Base-by-base conservation (phyloP, 2,329 filamentous ascomycete species). In the Sporothrix mexicana region DNA sequence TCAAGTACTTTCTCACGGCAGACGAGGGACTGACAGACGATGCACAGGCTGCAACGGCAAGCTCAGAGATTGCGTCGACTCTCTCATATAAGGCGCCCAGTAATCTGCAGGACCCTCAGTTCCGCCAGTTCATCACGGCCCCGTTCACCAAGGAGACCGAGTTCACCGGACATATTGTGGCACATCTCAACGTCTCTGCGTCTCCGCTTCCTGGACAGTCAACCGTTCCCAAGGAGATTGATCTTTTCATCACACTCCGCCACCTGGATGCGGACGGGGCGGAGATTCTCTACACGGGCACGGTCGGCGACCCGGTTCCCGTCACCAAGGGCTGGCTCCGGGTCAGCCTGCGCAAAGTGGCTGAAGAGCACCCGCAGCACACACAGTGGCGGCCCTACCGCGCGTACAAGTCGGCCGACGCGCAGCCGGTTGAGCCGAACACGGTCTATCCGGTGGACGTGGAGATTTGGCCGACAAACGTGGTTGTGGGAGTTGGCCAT, bases 81-180 rank as follows among this genome's bases (percentile, higher is more conserved):
- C 77, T 91, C 2, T 85, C 85, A 0, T 92, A 92, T 78, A 83
- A 83, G 70, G 89, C 90, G 0, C 82, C 92, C 0, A 89, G 90
- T 0, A 86, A 82, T 0, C 76, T 91, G 0, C 82, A 89, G 0
- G 82, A 86, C 12, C 85, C 72, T 1, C 49, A 73, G 69, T 73
- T 85, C 0, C 76, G 92, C 0, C 86, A 87, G 55, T 93, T 93
- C 78, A 83, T 81, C 0, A 91, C 87, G 0, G 72, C 82, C 0
- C 81, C 88, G 0, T 92, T 93, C 73, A 23, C 57, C 20, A 74
- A 82, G 6, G 89, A 92, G 76, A 91, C 87, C 0, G 91, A 93
- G 77, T 88, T 93, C 71, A 93, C 91, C 0, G 91, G 91, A 0
- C 89, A 93, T 77, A 82, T 92, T 41, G 83, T 88, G 0, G 90